These are phyloP conservation scores for Pyrus hybrid DNA, from an alignment of 331 rosid species.

Conservation along the genomic window DNA sequence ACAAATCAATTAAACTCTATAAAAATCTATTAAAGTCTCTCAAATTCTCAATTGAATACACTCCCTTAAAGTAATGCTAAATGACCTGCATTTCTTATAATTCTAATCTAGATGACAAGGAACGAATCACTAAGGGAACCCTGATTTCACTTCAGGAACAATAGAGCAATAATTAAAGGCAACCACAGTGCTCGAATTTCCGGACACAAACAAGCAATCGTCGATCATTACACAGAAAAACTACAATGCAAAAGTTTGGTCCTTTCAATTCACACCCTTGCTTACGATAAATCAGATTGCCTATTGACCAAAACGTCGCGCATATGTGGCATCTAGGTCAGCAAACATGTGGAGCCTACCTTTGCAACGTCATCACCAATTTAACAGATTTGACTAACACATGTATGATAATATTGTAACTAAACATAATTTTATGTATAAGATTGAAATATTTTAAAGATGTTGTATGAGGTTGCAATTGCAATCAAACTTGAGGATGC, in stretches of 20 bases:
- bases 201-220: neutral
- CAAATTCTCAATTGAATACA: too few relatives aligned
- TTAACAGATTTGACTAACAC: too few relatives aligned
- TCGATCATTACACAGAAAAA: neutral
- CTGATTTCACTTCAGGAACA: neutral
- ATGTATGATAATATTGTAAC: too few relatives aligned
- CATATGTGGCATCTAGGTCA: slow-evolving; percentile 65
- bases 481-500: too few relatives aligned
- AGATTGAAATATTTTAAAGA: too few relatives aligned
- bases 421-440: too few relatives aligned
- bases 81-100: neutral
- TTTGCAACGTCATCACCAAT: too few relatives aligned
- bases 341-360: slow-evolving; percentile 19
- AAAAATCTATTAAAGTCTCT: too few relatives aligned
- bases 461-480: too few relatives aligned
- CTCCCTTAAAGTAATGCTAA: neutral
- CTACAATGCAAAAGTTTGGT: neutral
- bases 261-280: neutral
- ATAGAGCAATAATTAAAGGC: neutral
- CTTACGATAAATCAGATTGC: neutral
- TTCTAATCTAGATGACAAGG: neutral
- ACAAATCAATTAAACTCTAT: too few relatives aligned
- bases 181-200: neutral
- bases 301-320: slow-evolving; percentile 19
- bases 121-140: neutral